Evolutionary conservation across 331 rosid species (phyloP).

Genomic region (Rosa hybrid): DNA sequence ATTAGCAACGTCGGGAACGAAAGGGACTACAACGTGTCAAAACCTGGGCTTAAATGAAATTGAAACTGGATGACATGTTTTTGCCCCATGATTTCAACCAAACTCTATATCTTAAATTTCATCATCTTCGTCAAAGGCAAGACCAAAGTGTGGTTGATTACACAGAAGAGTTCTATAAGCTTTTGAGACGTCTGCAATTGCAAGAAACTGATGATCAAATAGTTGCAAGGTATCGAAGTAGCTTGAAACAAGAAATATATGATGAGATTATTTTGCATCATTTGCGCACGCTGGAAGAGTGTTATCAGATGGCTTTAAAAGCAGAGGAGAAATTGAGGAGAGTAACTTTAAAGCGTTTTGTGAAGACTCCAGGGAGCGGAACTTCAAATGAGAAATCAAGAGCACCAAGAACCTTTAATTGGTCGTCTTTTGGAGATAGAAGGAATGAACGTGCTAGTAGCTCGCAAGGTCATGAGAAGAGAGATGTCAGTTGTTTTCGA

Average conservation of each 20-base stretch:
- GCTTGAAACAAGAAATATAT: background rate
- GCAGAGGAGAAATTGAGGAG: background rate
- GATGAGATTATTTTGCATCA: background rate
- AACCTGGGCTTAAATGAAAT: too few relatives aligned
- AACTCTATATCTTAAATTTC: background rate
- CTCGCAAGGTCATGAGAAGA: background rate
- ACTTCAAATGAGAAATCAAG: background rate
- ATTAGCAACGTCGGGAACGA: too few relatives aligned
- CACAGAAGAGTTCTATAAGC: background rate
- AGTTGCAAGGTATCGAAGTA: background rate
- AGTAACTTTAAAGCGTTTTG: background rate
- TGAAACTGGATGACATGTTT: too few relatives aligned
- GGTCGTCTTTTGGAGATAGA: background rate
- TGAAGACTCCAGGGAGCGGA: background rate
- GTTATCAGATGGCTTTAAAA: background rate
- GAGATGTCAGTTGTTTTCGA: background rate
- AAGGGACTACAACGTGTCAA: too few relatives aligned
- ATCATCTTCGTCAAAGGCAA: background rate
- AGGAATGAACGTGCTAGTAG: background rate
- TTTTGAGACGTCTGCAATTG: background rate
- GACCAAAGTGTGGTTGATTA: background rate
- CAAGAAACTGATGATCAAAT: background rate
- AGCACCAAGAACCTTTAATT: background rate
- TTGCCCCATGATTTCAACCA: background rate
- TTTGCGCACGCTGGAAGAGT: background rate